Conservation (phyloP, 2,329 filamentous ascomycete genomes). For the Knufia fluminis region DNA sequence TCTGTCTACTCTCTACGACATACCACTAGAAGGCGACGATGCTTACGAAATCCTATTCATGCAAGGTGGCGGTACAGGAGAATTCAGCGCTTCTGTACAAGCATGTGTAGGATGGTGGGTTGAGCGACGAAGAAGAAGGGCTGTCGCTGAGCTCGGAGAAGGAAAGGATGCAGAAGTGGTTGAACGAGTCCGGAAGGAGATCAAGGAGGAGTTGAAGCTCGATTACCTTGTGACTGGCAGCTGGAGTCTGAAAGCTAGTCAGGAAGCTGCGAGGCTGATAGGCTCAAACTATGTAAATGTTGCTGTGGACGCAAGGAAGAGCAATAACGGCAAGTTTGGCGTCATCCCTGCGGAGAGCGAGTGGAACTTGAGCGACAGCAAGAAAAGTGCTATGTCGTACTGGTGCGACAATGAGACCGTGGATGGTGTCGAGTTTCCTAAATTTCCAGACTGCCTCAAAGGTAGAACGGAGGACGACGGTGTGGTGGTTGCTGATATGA, state of each 20-base stretch:
- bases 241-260: slow-evolving; percentile 82
- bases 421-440: slow-evolving; percentile 68
- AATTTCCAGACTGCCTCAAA: slow-evolving; percentile 57
- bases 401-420: slow-evolving; percentile 93
- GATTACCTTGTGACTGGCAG: slow-evolving; percentile 88
- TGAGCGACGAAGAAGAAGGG: slow-evolving; percentile 52
- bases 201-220: slow-evolving; percentile 63
- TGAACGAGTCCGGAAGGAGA: slow-evolving; percentile 52
- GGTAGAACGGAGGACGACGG: slow-evolving; percentile 53
- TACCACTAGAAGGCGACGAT: slow-evolving; percentile 47
- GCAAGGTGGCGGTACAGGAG: slow-evolving; percentile 74
- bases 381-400: slow-evolving; percentile 62
- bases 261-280: slow-evolving; percentile 70
- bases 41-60: slow-evolving; percentile 85
- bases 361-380: slow-evolving; percentile 54
- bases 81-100: slow-evolving; percentile 76
- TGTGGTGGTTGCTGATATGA: slow-evolving; percentile 86
- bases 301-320: slow-evolving; percentile 55
- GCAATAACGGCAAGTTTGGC: slow-evolving; percentile 74
- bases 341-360: slow-evolving; percentile 71
- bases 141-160: slow-evolving; percentile 45
- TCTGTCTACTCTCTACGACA: slow-evolving; percentile 64
- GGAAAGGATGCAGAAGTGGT: slow-evolving; percentile 43
- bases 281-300: slow-evolving; percentile 71
- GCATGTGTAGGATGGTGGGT: slow-evolving; percentile 82